Percentiles rank a stretch among this genome's conserved stretches.
Evolutionary conservation across 352 stramenopile genomes (phyloP).

Genomic region (Phytopythium sindhum): DNA sequence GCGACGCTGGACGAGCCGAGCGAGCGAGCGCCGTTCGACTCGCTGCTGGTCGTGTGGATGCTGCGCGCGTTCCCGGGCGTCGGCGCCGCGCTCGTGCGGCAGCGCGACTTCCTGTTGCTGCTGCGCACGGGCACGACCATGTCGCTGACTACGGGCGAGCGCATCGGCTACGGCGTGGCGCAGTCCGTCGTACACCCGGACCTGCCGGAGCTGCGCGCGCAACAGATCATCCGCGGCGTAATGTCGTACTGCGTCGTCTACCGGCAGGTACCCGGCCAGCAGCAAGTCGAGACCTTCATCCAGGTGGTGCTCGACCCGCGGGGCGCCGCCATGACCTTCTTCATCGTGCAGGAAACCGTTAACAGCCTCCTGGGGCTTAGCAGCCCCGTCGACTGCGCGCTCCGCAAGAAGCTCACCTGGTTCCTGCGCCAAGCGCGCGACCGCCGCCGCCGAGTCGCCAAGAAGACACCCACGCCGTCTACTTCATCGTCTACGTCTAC

Average conservation of each 20-base stretch:
- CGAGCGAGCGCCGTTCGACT: constrained; percentile 35
- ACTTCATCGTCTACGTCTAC: background rate
- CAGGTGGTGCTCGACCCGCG: constrained; percentile 34
- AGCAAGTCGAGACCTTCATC: constrained; percentile 39
- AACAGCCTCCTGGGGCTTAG: constrained; percentile 22
- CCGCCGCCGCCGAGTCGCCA: background rate
- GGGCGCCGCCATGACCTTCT: constrained; percentile 32
- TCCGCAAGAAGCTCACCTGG: constrained; percentile 58
- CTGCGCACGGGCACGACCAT: constrained; percentile 25
- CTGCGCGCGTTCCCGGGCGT: constrained; percentile 32
- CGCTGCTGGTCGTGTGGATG: constrained; percentile 44
- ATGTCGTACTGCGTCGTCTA: constrained; percentile 42
- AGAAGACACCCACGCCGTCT: background rate
- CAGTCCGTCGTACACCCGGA: constrained; percentile 49
- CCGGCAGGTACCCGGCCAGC: constrained; percentile 27
- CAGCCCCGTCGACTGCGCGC: constrained; percentile 29
- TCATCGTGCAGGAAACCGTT: constrained; percentile 30
- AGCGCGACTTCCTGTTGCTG: constrained; percentile 42
- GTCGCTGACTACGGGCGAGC: constrained; percentile 31
- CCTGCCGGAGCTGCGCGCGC: constrained; percentile 31
- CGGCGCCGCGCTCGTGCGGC: constrained; percentile 21
- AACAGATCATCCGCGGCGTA: constrained; percentile 34
- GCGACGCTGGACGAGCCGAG: constrained; percentile 32
- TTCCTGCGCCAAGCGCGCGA: constrained; percentile 27
- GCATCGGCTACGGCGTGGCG: constrained; percentile 33